Evolutionary conservation across 1,284 basidiomycete genomes (phyloP), one percentile per base, ranked within the genome.

Genomic region (Cryptococcus sp.): DNA sequence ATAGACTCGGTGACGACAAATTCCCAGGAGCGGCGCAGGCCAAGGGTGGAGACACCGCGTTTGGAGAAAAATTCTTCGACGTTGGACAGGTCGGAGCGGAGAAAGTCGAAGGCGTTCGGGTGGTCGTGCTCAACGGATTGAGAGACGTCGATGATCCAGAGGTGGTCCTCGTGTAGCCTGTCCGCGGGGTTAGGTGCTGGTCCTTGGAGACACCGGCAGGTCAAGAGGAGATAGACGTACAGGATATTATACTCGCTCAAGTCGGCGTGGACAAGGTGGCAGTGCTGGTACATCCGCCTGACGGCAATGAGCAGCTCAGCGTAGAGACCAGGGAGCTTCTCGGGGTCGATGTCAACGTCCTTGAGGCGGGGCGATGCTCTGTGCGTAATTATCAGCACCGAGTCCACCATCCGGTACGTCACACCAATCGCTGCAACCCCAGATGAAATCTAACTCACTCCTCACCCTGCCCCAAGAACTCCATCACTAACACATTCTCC

Each of bases 121-220:
- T 99, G 96, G 76, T 98, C 95, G 70, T 98, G 94, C 71, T 99
- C 96, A 43, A 99, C 95, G 53, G 90, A 93, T 77, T 99, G 96
- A 2, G 92, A 96, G 59, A 99, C 96, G 74, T 99, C 96, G 77
- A 99, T 98, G 70, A 98, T 89, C 79, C 85, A 94, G 15, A 97
- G 82, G 70, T 94, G 90, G 1, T 64, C 68, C 13, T 79, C 63
- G 68, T 84, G 83, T 58, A 81, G 82, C 15, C 79, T 81, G 60
- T 0, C 21, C 11, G 21, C 38, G 53, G 21, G 56, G 51, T 38
- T 7, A 37, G 39, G 15, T 13, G 40, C 18, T 38, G 15, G n/a
- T 12, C 6, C 13, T 11, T 46, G 3, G 16, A 28, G 1, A 46
- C 16, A 21, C 12, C 6, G 18, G 20, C 20, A 42, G 21, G 28